phyloP scores from a whole-genome alignment of 1,139 yeast genomes.

The Taiozyma onychis region DNA sequence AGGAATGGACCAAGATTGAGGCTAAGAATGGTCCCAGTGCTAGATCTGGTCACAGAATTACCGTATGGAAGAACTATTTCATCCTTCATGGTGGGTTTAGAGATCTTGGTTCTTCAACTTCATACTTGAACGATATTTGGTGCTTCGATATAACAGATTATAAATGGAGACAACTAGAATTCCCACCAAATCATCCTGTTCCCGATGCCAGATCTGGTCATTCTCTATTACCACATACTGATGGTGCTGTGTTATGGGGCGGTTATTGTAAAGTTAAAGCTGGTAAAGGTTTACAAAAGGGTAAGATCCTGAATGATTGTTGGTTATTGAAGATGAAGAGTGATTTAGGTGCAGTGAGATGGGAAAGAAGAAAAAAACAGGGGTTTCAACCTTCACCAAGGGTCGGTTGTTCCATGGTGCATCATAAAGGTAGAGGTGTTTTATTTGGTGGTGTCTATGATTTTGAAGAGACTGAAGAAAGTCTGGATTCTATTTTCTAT shows the following conservation, averaged over 20 bases:
- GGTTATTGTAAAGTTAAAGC: conserved; percentile 95
- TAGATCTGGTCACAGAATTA: conserved; percentile 87
- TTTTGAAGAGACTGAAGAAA: conserved; percentile 91
- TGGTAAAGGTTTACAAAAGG: conserved; percentile 82
- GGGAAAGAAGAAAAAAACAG: conserved; percentile 87
- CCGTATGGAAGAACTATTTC: conserved; percentile 87
- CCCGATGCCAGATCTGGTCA: conserved; percentile 97
- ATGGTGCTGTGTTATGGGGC: conserved; percentile 86
- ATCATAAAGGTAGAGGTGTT: conserved; percentile 89
- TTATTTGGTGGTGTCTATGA: conserved; percentile 96
- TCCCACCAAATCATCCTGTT: conserved; percentile 71
- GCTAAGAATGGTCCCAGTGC: conserved; percentile 73
- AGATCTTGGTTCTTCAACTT: conserved; percentile 78
- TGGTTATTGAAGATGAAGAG: conserved; percentile 88
- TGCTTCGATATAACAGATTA: conserved; percentile 83
- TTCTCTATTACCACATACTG: conserved; percentile 73
- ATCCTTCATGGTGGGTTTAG: conserved; percentile 89
- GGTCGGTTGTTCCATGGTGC: conserved; percentile 90
- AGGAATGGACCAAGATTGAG: conserved; percentile 90
- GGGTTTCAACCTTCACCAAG: conserved; percentile 88
- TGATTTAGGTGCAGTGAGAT: conserved; percentile 72
- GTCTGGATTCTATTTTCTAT: conserved; percentile 77
- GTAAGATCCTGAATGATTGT: conserved; percentile 82
- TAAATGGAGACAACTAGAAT: conserved; percentile 87
- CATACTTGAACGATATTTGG: conserved; percentile 87